These are phyloP conservation scores for Diaporthe amygdali DNA, from an alignment of 2,329 filamentous ascomycete genomes.

Conservation along the genomic window DNA sequence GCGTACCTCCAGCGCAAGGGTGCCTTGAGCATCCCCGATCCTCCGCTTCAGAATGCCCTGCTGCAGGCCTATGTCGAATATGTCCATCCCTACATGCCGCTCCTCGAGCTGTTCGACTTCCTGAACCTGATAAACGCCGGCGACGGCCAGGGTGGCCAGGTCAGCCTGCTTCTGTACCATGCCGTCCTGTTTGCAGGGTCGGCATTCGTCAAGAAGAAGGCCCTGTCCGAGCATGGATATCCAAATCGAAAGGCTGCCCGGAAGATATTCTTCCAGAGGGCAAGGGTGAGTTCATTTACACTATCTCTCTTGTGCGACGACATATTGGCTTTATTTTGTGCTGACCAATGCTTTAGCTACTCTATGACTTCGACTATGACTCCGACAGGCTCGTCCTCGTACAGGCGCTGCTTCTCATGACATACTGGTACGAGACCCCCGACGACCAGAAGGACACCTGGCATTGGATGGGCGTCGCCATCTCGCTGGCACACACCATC, in stretches of 20 bases:
- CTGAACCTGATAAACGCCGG: constrained; percentile 64
- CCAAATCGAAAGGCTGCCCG: constrained; percentile 78
- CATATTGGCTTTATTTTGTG: constrained; percentile 1
- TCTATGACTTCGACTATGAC: constrained; percentile 97
- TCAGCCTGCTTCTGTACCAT: constrained; percentile 89
- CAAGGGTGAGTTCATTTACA: constrained; percentile 65
- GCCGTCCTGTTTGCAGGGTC: constrained; percentile 93
- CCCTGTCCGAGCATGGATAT: constrained; percentile 79
- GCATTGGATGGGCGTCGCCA: constrained; percentile 98
- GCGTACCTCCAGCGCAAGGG: constrained; percentile 85
- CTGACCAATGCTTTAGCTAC: constrained; percentile 56
- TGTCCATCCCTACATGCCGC: constrained; percentile 92
- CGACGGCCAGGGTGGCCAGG: constrained; percentile 72
- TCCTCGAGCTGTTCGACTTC: constrained; percentile 73
- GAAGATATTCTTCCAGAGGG: constrained; percentile 87
- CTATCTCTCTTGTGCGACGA: background rate
- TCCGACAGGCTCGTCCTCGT: constrained; percentile 87
- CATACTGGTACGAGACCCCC: constrained; percentile 96
- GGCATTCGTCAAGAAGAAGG: constrained; percentile 83
- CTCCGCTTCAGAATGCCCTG: constrained; percentile 77
- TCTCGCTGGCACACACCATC: constrained; percentile 91
- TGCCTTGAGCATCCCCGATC: constrained; percentile 76
- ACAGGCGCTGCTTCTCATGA: constrained; percentile 88
- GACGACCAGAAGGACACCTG: constrained; percentile 98
- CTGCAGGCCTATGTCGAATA: constrained; percentile 85